Conservation (phyloP, 2,329 filamentous ascomycete species). For the Microsporum canis region DNA sequence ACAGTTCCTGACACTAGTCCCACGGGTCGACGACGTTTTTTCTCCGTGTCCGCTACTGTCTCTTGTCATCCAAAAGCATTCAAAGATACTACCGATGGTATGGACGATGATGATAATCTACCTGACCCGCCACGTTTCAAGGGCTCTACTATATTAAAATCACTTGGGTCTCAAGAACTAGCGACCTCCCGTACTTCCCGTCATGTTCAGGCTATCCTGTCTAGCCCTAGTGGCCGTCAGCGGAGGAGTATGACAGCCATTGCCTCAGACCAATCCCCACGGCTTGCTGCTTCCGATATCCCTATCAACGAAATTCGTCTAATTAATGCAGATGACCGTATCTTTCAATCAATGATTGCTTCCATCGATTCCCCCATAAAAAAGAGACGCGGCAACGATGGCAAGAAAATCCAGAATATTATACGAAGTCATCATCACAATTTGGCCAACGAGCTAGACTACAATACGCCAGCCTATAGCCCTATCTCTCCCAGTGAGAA, state of each 20-base stretch:
- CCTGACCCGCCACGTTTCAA: slow-evolving; percentile 2
- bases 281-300: slow-evolving; percentile 17
- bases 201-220: slow-evolving; percentile 20
- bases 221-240: slow-evolving; percentile 30
- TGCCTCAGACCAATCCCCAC: slow-evolving; percentile 32
- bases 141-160: not conserved
- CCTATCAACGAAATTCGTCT: slow-evolving; percentile 24
- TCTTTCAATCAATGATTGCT: slow-evolving; percentile 27
- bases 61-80: no score
- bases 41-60: not conserved
- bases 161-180: not conserved
- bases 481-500: slow-evolving; percentile 47
- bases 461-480: slow-evolving; percentile 66
- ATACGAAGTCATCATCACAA: slow-evolving; percentile 45
- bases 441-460: slow-evolving; percentile 62
- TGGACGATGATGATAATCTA: slow-evolving; percentile 5
- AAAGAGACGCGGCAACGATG: slow-evolving; percentile 27
- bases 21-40: slow-evolving; percentile 14
- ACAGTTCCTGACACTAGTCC: slow-evolving; percentile 30
- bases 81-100: not conserved
- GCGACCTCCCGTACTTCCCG: slow-evolving; percentile 2
- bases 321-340: slow-evolving; percentile 30
- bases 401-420: slow-evolving; percentile 17
- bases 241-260: slow-evolving; percentile 33
- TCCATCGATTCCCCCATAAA: slow-evolving; percentile 28